Percentiles rank a stretch among this genome's conserved stretches.
Evolutionary conservation across 2,329 filamentous ascomycete genomes (phyloP).

Genomic region (Emmonsiellopsis sp.): DNA sequence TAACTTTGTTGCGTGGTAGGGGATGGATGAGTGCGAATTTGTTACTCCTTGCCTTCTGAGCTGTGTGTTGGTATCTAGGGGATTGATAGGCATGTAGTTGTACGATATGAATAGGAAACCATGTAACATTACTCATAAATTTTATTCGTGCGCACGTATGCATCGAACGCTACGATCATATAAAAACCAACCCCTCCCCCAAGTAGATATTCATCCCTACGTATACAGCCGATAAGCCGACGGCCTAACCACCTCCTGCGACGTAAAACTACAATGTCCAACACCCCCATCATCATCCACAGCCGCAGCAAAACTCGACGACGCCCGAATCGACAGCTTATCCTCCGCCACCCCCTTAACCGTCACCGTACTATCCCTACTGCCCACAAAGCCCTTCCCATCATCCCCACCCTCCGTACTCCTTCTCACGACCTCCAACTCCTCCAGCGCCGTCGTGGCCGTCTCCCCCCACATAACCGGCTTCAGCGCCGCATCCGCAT

Average conservation of each 20-base stretch:
- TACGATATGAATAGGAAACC: too few species aligned
- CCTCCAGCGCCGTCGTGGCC: background rate
- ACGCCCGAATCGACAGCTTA: background rate
- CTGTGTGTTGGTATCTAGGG: background rate
- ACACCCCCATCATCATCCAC: background rate
- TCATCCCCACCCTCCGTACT: background rate
- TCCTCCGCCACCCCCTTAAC: background rate
- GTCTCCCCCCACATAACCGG: slow-evolving; percentile 19
- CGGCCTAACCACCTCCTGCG: slow-evolving; percentile 9
- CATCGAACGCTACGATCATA: background rate
- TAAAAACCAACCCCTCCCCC: background rate
- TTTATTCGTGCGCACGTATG: too few species aligned
- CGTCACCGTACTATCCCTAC: background rate
- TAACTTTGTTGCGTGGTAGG: background rate
- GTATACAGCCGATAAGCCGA: slow-evolving; percentile 12
- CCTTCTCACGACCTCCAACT: background rate
- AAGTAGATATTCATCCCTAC: background rate
- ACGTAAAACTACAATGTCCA: slow-evolving; percentile 17
- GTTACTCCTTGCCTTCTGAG: background rate
- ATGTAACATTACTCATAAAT: too few species aligned
- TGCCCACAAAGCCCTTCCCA: background rate
- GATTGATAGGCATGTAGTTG: background rate
- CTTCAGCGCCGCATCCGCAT: slow-evolving; percentile 11
- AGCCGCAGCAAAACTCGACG: background rate
- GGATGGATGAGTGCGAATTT: background rate